Base-by-base conservation (phyloP, 352 stramenopile genomes). In the Pythium guiyangense region DNA sequence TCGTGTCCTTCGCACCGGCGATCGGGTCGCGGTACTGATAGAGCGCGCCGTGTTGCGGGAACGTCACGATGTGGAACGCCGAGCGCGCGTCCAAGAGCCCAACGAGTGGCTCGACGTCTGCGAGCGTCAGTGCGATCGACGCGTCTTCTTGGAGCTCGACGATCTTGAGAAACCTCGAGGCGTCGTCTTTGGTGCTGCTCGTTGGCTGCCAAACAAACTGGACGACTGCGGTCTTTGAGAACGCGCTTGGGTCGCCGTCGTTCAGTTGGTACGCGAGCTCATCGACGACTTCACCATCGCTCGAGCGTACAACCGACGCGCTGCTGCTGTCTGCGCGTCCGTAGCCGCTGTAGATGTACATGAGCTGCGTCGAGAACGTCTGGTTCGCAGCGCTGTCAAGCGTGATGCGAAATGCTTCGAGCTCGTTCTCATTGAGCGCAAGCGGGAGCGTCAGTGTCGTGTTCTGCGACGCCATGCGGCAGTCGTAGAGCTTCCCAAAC, bases 111-210 rank as follows among this genome's bases (percentile, higher is more conserved):
- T 91, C 81, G 6, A 84, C 31, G 9, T 68, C 49, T 2, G 27
- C 42, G 9, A 92, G 49, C 26, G 55, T 49, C 17, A 90, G n/a
- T 14, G 67, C 25, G 26, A 62, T 56, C 29, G 68, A 54, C 3
- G 79, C 76, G 52, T 90, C 75, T 70, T 92, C 81, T 6, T 86
- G 54, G 1, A 92, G 63, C 35, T 72, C 54, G 37, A 84, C 57
- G 2, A 64, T 44, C 37, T 31, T 34, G 22, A 68, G 43, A 6
- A 43, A 34, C 20, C 42, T 61, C 42, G 35, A 40, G 4, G 51
- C 57, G 26, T 15, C 35, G 25, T 45, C 4, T 3, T 25, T 26
- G 18, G 10, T 54, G 25, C n/a, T 20, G 18, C n/a, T 20, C 5
- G 14, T 46, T 9, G 8, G 10, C 4, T 49, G 37, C n/a, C 49